Base-by-base conservation (phyloP, 2,329 filamentous ascomycete species). In the Blastomyces emzantsi region DNA sequence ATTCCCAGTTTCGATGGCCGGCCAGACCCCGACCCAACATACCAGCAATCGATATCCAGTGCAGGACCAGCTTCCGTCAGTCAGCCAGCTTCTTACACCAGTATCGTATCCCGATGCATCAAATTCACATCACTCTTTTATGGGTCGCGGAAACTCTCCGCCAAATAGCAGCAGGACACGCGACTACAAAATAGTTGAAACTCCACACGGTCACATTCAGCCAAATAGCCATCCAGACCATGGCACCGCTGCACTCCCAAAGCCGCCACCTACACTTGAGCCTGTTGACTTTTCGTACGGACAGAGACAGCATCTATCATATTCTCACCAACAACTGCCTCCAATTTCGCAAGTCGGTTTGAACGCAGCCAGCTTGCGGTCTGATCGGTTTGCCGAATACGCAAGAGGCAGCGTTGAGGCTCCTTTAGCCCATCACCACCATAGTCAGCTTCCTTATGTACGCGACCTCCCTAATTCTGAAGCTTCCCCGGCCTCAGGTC, bases 51-150 rank as follows among this genome's bases (percentile, higher is more conserved):
- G 58, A 49, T 41, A 60, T 33, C 66, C 60, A 59, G 63, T 62
- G 36, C 71, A 67, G 19, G 72, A 74, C 60, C 73, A 73, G 61
- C 69, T 78, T 13, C 76, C 76, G 19, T 73, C 76, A 9, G 75
- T 78, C 45, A 75, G 74, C 54, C 74, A 77, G 63, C 67, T 78
- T 54, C 67, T 78, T 60, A 76, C 74, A 1, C 75, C 75, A 2
- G 67, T 66, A 17, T 67, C 71, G 19, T 69, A 68, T 45, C 67
- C 71, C 13, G 72, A 66, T 62, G 69, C 71, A 30, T 67, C 71
- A 47, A n/a, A 61, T 13, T 73, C 73, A 49, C 68, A 72, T 4
- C 73, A 71, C 63, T 62, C 66, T 33, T 66, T 30, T 15, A 17
- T 4, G 19, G 28, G 58, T 19, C 43, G 43, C 25, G 19, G 43